A percentile compares a stretch with the other conserved stretches of the same genome.
Evolutionary conservation across 805 yeast genomes (phyloP).

Genomic region (Wickerhamiella kazuoi): DNA sequence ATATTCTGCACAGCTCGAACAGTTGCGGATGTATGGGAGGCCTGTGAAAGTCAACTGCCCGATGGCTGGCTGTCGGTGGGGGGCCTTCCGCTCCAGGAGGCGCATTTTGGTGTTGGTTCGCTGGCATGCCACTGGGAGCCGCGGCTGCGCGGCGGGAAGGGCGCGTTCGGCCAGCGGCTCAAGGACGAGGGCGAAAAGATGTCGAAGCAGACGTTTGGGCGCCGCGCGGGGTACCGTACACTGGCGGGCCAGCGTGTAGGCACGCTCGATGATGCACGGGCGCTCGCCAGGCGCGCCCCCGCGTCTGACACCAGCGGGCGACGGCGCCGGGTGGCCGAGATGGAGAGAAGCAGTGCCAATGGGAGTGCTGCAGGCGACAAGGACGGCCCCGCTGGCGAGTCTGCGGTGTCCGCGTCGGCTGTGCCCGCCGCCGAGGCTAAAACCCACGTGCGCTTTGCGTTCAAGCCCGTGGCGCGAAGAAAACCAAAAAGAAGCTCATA

Average conservation of each 20-base stretch:
- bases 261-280: constrained; percentile 23
- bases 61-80: neutral
- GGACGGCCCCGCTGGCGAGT: neutral
- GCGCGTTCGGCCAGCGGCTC: constrained; percentile 31
- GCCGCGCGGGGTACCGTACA: constrained; percentile 23
- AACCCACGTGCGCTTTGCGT: neutral
- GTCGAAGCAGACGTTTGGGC: constrained; percentile 16
- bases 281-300: constrained; percentile 17
- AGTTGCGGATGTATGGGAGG: too few species aligned
- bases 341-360: too few species aligned
- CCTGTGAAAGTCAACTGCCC: too few species aligned
- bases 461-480: neutral
- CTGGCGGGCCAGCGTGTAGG: constrained; percentile 27
- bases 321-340: too few species aligned
- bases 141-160: constrained; percentile 34
- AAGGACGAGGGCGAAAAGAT: constrained; percentile 26
- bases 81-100: neutral
- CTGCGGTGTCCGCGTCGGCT: too few species aligned
- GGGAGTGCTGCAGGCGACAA: too few species aligned
- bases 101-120: neutral
- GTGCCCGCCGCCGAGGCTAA: neutral
- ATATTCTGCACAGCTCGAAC: too few species aligned
- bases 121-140: constrained; percentile 2
- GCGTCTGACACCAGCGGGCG: too few species aligned
- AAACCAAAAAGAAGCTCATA: neutral